These are phyloP conservation scores for Nakazawaea ambrosiae DNA, from an alignment of 805 yeast genomes.

Conservation along the genomic window DNA sequence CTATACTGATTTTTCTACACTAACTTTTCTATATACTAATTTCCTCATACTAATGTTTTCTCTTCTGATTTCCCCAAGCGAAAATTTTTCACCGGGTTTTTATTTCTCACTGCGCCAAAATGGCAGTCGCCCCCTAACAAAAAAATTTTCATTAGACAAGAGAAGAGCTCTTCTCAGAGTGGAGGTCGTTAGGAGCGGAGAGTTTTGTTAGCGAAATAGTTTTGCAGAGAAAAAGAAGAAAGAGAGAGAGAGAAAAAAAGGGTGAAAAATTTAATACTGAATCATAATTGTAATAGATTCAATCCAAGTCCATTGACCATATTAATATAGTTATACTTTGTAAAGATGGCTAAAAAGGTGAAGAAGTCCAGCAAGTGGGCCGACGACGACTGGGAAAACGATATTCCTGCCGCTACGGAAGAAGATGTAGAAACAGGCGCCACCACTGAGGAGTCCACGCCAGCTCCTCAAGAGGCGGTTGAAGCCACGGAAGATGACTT, in stretches of 20 bases:
- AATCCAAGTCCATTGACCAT: no score
- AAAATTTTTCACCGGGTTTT: constrained; percentile 2
- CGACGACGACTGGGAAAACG: constrained; percentile 60
- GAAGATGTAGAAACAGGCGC: constrained; percentile 30
- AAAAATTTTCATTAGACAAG: constrained; percentile 10
- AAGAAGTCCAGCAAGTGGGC: constrained; percentile 64
- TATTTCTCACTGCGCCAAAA: constrained; percentile 3
- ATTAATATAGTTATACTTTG: no score
- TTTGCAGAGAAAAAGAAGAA: no score
- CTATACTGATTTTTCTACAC: no score
- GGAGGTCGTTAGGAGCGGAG: no score
- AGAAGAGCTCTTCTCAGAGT: neutral
- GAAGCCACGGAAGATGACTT: constrained; percentile 28
- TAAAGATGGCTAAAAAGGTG: constrained; percentile 41
- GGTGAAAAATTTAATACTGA: no score
- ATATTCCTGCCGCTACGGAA: constrained; percentile 47
- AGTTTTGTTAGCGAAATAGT: no score
- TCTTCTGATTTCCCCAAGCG: neutral
- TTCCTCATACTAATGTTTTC: no score
- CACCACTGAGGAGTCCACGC: constrained; percentile 22
- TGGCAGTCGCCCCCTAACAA: constrained; percentile 6
- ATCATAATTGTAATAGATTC: no score
- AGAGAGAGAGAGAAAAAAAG: no score
- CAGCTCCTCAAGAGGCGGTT: constrained; percentile 17
- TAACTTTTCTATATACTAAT: no score